These are phyloP conservation scores for Eremomyces bilateralis DNA, from an alignment of 495 filamentous ascomycete genomes.

Conservation along the genomic window DNA sequence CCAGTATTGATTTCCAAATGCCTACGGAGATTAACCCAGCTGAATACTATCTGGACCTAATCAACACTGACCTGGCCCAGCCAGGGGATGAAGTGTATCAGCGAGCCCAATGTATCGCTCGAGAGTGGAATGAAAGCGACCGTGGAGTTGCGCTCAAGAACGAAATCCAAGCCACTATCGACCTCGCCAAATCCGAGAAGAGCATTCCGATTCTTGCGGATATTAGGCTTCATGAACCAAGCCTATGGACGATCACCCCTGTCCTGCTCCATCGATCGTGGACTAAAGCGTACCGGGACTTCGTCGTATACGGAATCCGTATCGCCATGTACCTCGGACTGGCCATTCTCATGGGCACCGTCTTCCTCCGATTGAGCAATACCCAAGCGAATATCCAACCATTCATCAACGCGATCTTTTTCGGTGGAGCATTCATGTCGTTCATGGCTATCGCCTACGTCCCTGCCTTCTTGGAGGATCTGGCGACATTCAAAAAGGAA, in stretches of 20 bases:
- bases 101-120: not conserved
- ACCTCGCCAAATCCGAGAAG: not conserved
- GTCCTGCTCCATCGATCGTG: not conserved
- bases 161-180: not conserved
- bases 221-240: not conserved
- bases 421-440: conserved; percentile 66
- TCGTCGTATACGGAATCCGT: conserved; percentile 1
- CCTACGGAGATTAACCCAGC: not conserved
- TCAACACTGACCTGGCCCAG: conserved; percentile 1
- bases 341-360: conserved; percentile 1
- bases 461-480: conserved; percentile 55
- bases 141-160: not conserved
- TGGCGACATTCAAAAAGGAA: conserved; percentile 47
- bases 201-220: not conserved
- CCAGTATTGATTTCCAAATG: not conserved
- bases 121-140: not conserved
- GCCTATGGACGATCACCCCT: not conserved
- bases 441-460: conserved; percentile 73
- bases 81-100: not conserved
- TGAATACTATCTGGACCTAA: not conserved
- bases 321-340: conserved; percentile 1
- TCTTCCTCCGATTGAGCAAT: not conserved
- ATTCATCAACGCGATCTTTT: conserved; percentile 23
- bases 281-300: not conserved
- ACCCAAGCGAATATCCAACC: conserved; percentile 1